Percentiles rank a stretch among this genome's conserved stretches.
Conservation (phyloP, 306 rosid species). For the Vicia sativa region DNA sequence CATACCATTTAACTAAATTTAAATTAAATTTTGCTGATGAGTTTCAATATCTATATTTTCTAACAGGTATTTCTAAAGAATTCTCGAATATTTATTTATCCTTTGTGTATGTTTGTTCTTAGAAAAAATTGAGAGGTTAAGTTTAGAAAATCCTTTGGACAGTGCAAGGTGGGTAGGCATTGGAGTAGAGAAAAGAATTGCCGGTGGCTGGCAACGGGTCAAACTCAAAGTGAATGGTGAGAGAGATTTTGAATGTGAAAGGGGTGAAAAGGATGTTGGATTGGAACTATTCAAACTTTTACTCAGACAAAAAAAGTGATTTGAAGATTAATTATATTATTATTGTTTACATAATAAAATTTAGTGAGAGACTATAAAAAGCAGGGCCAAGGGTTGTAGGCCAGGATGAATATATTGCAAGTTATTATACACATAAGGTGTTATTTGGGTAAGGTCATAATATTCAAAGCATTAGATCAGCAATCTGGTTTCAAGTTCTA, state of each 20-base stretch:
- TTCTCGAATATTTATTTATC: too few relatives aligned
- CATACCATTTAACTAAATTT: too few relatives aligned
- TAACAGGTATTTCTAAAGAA: too few relatives aligned
- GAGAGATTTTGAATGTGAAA: constrained; percentile 36
- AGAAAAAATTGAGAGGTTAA: constrained; percentile 15
- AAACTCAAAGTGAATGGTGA: constrained; percentile 76
- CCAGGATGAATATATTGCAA: neutral
- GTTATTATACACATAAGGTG: neutral
- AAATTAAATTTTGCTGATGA: too few relatives aligned
- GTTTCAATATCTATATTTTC: too few relatives aligned
- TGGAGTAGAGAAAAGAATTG: constrained; percentile 54
- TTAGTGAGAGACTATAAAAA: neutral
- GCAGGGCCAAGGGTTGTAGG: neutral
- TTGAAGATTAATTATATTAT: neutral
- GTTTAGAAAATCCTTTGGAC: constrained; percentile 47
- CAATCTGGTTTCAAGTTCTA: neutral
- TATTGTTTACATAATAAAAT: neutral
- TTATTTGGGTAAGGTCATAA: neutral
- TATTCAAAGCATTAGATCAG: neutral
- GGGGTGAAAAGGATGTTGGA: constrained; percentile 2
- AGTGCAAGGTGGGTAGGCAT: constrained; percentile 60
- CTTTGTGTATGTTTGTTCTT: too few relatives aligned
- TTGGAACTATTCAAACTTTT: neutral
- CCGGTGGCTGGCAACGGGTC: constrained; percentile 93
- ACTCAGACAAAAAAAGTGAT: neutral